Conservation (phyloP, 208 protist species). For the Trypanosoma mega region DNA sequence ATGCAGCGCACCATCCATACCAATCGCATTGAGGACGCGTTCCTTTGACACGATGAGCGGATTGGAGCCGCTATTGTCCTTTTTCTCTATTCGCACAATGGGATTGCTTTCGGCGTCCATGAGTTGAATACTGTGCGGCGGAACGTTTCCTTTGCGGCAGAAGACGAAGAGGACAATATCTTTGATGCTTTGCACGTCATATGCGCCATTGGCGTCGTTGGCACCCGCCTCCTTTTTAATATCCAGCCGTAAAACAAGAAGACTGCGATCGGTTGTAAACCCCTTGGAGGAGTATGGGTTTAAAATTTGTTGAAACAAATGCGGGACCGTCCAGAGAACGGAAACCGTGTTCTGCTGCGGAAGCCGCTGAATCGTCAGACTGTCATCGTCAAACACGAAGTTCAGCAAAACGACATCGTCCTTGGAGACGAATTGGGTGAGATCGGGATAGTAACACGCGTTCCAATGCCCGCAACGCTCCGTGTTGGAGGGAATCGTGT, state of each 20-base stretch:
- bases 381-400: slow-evolving; percentile 82
- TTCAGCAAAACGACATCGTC: slow-evolving; percentile 57
- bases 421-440: slow-evolving; percentile 49
- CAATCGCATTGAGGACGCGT: slow-evolving; percentile 36
- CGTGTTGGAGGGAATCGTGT: slow-evolving; percentile 72
- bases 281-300: slow-evolving; percentile 72
- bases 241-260: slow-evolving; percentile 58
- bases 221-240: slow-evolving; percentile 34
- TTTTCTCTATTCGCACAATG: slow-evolving; percentile 40
- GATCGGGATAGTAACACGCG: slow-evolving; percentile 53
- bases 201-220: slow-evolving; percentile 31
- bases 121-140: slow-evolving; percentile 71
- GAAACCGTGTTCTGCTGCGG: slow-evolving; percentile 31
- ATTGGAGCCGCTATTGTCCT: slow-evolving; percentile 36
- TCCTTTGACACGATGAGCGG: slow-evolving; percentile 48
- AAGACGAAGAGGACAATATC: slow-evolving; percentile 78
- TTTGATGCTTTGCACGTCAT: slow-evolving; percentile 35
- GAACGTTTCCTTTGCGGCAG: slow-evolving; percentile 57
- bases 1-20: slow-evolving; percentile 34
- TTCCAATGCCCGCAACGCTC: slow-evolving; percentile 90
- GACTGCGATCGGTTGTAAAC: slow-evolving; percentile 48
- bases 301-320: slow-evolving; percentile 56
- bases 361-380: slow-evolving; percentile 32
- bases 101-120: slow-evolving; percentile 38
- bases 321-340: slow-evolving; percentile 67